phyloP scores from a whole-genome alignment of 1,284 basidiomycete species.

The Irpex sp. region DNA sequence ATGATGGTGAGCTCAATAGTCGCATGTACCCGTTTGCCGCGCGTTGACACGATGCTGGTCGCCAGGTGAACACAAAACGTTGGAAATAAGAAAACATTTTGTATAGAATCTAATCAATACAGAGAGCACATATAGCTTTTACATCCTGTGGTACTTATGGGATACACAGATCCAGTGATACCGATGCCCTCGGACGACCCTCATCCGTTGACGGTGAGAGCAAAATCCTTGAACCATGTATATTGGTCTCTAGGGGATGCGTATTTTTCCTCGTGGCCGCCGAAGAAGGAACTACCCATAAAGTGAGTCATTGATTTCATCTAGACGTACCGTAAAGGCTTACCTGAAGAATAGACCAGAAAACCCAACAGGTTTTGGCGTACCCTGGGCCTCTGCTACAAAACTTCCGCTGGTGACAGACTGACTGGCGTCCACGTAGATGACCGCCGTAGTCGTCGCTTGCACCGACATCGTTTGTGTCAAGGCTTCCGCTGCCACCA shows the following conservation, averaged over 20 bases:
- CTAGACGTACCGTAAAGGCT: constrained; percentile 12
- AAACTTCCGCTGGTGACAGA: not conserved
- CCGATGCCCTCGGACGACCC: no score
- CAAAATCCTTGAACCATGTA: constrained; percentile 72
- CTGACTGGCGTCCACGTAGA: constrained; percentile 8
- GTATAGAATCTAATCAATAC: no score
- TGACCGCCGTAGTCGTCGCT: constrained; percentile 18
- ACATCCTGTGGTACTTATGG: no score
- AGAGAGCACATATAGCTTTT: no score
- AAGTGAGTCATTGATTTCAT: not conserved
- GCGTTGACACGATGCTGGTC: no score
- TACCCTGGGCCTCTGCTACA: not conserved
- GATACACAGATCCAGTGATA: no score
- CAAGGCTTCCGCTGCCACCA: not conserved
- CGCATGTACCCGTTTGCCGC: no score
- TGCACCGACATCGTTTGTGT: constrained; percentile 19
- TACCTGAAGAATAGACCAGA: constrained; percentile 75
- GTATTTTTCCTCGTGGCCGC: constrained; percentile 62
- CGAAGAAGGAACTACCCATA: constrained; percentile 68
- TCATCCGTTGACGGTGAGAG: constrained; percentile 23
- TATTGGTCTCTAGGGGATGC: constrained; percentile 71
- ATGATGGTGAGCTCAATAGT: no score
- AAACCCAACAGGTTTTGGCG: constrained; percentile 43
- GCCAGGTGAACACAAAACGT: no score
- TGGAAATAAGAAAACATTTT: no score